These are phyloP conservation scores for Pyrus hybrid DNA, from an alignment of 331 rosid genomes.

Conservation along the genomic window DNA sequence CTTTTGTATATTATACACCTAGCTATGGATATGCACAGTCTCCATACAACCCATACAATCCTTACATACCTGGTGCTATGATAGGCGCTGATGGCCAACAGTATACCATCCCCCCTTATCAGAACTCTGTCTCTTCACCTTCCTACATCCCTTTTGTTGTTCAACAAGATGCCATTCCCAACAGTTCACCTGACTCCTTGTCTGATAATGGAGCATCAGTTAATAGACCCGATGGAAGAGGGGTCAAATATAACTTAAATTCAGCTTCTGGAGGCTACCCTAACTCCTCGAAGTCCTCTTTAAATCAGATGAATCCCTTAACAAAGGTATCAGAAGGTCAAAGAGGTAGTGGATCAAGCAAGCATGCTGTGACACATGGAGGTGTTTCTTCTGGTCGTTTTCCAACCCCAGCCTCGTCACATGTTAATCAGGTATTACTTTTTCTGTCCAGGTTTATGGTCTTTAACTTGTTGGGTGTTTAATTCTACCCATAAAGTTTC, in stretches of 20 bases:
- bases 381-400: slow-evolving; percentile 50
- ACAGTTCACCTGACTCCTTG: slow-evolving; percentile 43
- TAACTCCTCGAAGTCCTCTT: slow-evolving; percentile 43
- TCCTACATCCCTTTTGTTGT: slow-evolving; percentile 49
- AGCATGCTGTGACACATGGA: slow-evolving; percentile 43
- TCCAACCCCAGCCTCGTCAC: slow-evolving; percentile 38
- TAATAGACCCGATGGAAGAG: slow-evolving; percentile 63
- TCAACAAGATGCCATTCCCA: slow-evolving; percentile 53
- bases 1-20: slow-evolving; percentile 91
- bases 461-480: not conserved
- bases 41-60: slow-evolving; percentile 94
- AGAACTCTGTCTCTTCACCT: slow-evolving; percentile 55
- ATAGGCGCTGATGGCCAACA: slow-evolving; percentile 79
- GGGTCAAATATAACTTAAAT: slow-evolving; percentile 40
- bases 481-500: not conserved
- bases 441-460: not conserved
- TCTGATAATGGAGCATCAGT: slow-evolving; percentile 42
- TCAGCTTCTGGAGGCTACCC: slow-evolving; percentile 50
- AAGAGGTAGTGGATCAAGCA: slow-evolving; percentile 51
- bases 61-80: slow-evolving; percentile 94
- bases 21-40: slow-evolving; percentile 97
- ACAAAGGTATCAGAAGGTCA: slow-evolving; percentile 55
- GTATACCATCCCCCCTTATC: slow-evolving; percentile 60
- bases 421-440: slow-evolving; percentile 49
- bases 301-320: slow-evolving; percentile 46